phyloP scores from a whole-genome alignment of 805 yeast genomes.

The Nakazawaea pomicola region DNA sequence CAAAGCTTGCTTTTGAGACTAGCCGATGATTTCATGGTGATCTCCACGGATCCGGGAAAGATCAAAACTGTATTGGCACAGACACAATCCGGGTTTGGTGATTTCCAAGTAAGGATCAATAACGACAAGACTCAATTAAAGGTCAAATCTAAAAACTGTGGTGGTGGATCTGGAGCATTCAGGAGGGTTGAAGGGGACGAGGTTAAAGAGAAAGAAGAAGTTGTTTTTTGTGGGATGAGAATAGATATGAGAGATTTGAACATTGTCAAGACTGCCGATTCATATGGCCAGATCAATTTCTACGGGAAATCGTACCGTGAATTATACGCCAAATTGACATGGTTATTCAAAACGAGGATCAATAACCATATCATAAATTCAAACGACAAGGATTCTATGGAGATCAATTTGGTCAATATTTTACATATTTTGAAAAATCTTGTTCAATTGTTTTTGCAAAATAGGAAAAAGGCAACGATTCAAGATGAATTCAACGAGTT shows the following conservation, averaged over 20 bases:
- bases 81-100: slow-evolving; percentile 33
- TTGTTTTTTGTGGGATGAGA: slow-evolving; percentile 39
- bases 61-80: slow-evolving; percentile 26
- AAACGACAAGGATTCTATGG: not conserved
- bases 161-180: no score
- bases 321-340: slow-evolving; percentile 21
- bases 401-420: slow-evolving; percentile 5
- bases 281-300: slow-evolving; percentile 15
- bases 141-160: slow-evolving; percentile 3
- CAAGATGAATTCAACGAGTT: slow-evolving; percentile 15
- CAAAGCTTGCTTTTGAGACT: slow-evolving; percentile 47
- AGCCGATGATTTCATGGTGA: slow-evolving; percentile 83
- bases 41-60: slow-evolving; percentile 38
- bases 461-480: not conserved
- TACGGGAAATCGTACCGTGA: slow-evolving; percentile 14
- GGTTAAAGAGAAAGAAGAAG: slow-evolving; percentile 1
- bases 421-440: slow-evolving; percentile 7
- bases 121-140: slow-evolving; percentile 31
- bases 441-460: not conserved
- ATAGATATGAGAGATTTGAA: slow-evolving; percentile 29
- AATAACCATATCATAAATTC: slow-evolving; percentile 17
- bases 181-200: no score
- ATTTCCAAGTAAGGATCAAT: slow-evolving; percentile 37
- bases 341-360: slow-evolving; percentile 28
- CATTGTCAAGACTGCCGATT: slow-evolving; percentile 28